Percentiles rank a stretch among this genome's conserved stretches.
Evolutionary conservation across 768 basidiomycete genomes (phyloP).

Genomic region (Sutorius australiensis): DNA sequence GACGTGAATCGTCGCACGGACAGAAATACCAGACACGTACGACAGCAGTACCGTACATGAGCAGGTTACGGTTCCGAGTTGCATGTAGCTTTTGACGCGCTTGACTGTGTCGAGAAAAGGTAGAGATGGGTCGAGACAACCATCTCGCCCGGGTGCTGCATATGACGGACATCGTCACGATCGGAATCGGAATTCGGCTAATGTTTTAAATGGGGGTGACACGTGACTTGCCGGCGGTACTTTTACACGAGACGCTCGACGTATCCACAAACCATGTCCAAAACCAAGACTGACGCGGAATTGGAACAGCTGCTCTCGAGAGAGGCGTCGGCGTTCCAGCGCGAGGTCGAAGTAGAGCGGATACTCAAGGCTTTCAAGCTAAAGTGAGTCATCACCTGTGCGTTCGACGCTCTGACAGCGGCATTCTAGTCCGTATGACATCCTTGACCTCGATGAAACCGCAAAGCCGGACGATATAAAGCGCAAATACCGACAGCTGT

Average conservation of each 20-base stretch:
- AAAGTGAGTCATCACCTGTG: slow-evolving; percentile 55
- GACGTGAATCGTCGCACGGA: slow-evolving; percentile 1
- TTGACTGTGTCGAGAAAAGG: slow-evolving; percentile 23
- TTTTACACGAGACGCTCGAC: neutral
- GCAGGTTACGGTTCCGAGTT: slow-evolving; percentile 63
- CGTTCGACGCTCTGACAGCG: neutral
- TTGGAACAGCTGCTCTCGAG: slow-evolving; percentile 77
- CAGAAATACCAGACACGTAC: slow-evolving; percentile 41
- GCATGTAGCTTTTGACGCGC: slow-evolving; percentile 44
- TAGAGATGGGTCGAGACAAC: slow-evolving; percentile 6
- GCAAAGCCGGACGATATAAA: slow-evolving; percentile 82
- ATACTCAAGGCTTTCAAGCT: slow-evolving; percentile 94
- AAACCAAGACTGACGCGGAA: slow-evolving; percentile 45
- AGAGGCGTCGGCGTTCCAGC: slow-evolving; percentile 81
- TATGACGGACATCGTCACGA: neutral
- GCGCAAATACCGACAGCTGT: slow-evolving; percentile 81
- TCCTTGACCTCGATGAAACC: slow-evolving; percentile 72
- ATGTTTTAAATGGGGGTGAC: neutral
- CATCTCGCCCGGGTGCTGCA: too few species aligned
- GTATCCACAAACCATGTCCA: slow-evolving; percentile 18
- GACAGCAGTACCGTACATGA: slow-evolving; percentile 83
- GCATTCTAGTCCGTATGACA: slow-evolving; percentile 81
- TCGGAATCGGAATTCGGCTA: neutral
- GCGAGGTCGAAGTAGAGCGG: slow-evolving; percentile 86
- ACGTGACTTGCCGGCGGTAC: slow-evolving; percentile 17